Evolutionary conservation across 495 filamentous ascomycete species (phyloP), one percentile per base, ranked within the genome.

Genomic region (Hyaloscypha hepaticicola): DNA sequence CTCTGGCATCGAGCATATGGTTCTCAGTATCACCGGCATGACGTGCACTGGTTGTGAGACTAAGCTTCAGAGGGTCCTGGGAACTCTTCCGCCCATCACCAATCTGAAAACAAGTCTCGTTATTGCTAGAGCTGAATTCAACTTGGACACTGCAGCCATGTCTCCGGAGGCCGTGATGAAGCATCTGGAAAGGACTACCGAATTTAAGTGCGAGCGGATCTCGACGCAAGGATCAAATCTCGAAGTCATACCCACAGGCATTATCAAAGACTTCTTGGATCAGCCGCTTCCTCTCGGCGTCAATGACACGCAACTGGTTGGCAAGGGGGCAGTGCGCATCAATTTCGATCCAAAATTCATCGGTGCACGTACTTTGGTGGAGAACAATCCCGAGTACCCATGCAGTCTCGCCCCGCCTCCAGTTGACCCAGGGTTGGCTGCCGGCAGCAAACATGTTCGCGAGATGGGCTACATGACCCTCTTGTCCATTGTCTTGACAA

Each of bases 31-130:
- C 52, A 76, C 80, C 52, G 86, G 87, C 5, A 86, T 90, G 83
- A 88, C 85, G 5, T 89, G 87, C 66, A 83, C 83, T 9, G 85
- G 87, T 7, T 89, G 88, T 72, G 86, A 88, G 60, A 84, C 76
- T 11, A 86, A 87, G 62, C 80, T 90, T 14, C 67, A 74, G 1
- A 67, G 76, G 61, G 77, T 78, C 0, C 72, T 89, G 0, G 70
- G 29, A 12, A 70, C 75, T 1, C 61, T 85, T 0, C 52, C 65
- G 0, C 70, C 72, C 0, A 76, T 88, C 57, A 73, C 73, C 8
- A 80, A 88, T 59, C 66, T 88, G 38, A 82, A 86, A 66, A 84
- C 83, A 6, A 90, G 85, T 60, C 70, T 90, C 26, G 77, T 90
- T 0, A 76, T 89, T 9, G 77, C 83, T 0, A 82, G 82, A 26